These are phyloP conservation scores for Fusarium secorum DNA, from an alignment of 2,329 filamentous ascomycete species.

Conservation along the genomic window DNA sequence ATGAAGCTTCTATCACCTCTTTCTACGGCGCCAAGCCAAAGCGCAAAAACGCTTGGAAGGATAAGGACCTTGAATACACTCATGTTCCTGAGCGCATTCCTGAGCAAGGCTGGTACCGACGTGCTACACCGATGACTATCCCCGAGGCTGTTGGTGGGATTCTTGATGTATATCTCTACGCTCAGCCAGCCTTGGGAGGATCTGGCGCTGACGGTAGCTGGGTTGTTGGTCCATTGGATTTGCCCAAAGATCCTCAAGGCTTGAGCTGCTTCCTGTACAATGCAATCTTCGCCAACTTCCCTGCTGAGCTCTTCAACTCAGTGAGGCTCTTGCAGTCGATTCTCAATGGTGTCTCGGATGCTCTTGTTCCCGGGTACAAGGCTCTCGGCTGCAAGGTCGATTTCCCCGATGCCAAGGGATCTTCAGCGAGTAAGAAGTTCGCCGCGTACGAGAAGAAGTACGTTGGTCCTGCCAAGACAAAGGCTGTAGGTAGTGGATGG, in stretches of 20 bases:
- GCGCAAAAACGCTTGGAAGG: conserved; percentile 13
- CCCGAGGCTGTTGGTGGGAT: conserved; percentile 13
- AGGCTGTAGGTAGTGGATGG: conserved; percentile 12
- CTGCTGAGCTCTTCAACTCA: conserved; percentile 12
- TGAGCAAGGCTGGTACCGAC: conserved; percentile 23
- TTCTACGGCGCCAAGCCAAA: conserved; percentile 23
- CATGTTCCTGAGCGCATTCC: conserved; percentile 25
- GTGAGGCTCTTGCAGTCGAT: conserved; percentile 3
- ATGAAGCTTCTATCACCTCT: conserved; percentile 23
- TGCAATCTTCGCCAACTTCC: conserved; percentile 18
- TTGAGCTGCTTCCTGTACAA: conserved; percentile 24
- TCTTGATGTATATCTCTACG: conserved; percentile 22
- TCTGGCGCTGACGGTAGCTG: conserved; percentile 12
- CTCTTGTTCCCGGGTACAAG: conserved; percentile 10
- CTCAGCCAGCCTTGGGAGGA: conserved; percentile 9
- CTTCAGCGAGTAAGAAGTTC: not conserved
- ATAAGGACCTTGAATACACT: conserved; percentile 14
- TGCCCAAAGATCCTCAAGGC: conserved; percentile 4
- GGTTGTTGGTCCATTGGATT: not conserved
- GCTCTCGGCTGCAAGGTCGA: conserved; percentile 17
- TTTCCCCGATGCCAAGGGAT: conserved; percentile 19
- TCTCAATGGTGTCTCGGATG: not conserved
- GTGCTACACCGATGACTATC: conserved; percentile 21
- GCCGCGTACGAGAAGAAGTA: conserved; percentile 18
- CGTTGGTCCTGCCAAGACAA: conserved; percentile 12